Evolutionary conservation across 768 basidiomycete genomes (phyloP).

Genomic region (Mycena floridula): DNA sequence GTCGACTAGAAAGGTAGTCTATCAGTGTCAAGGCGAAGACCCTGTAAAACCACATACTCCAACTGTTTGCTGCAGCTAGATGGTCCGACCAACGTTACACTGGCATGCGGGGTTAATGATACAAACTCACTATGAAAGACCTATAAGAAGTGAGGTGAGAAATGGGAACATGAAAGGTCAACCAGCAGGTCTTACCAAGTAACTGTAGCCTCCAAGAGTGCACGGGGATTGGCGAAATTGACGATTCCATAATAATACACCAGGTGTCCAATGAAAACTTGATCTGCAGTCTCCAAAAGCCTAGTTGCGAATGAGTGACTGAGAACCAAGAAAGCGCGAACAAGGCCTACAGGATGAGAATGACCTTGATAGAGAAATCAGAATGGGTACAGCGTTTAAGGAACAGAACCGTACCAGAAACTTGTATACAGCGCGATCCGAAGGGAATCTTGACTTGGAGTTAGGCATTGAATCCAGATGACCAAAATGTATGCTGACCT

Average conservation of each 20-base stretch:
- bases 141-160: constrained; percentile 18
- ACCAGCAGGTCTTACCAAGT: constrained; percentile 32
- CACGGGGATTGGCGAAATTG: constrained; percentile 31
- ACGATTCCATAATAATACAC: constrained; percentile 51
- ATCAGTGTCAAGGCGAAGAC: neutral
- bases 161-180: neutral
- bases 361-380: constrained; percentile 26
- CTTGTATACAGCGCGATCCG: constrained; percentile 47
- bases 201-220: constrained; percentile 29
- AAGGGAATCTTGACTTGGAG: too few relatives aligned
- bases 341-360: constrained; percentile 28
- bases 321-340: constrained; percentile 25
- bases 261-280: constrained; percentile 49
- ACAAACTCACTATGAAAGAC: constrained; percentile 42
- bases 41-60: constrained; percentile 27
- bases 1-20: constrained; percentile 35
- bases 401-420: constrained; percentile 41
- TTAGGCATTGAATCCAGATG: too few relatives aligned
- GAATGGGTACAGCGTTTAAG: neutral
- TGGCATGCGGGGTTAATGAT: neutral
- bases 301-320: too few relatives aligned
- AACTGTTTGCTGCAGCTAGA: constrained; percentile 34
- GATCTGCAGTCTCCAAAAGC: constrained; percentile 50
- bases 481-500: too few relatives aligned
- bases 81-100: neutral